Base-by-base conservation (phyloP, 139 green algal species). In the Desmodesmus armatus region DNA sequence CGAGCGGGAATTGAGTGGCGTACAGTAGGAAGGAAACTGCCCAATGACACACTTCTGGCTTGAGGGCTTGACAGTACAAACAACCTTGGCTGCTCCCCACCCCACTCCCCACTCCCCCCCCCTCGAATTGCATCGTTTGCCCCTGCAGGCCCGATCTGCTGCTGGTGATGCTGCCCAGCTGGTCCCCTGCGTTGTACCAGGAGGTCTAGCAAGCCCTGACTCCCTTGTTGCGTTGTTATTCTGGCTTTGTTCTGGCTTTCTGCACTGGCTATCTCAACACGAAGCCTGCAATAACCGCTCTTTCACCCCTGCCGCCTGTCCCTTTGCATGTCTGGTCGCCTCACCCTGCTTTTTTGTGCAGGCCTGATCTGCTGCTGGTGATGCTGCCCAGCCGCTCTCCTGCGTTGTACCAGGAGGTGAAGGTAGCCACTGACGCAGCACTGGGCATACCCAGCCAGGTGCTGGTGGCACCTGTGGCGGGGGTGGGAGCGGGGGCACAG, bases 181-280 rank as follows among this genome's bases (percentile, higher is more conserved):
- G 71, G 35, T 62, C 67, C 19, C 35, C 85, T 37, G 62, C 67
- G 66, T 75, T 94, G 70, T 95, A 92, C 88, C 66, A 74, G 17
- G 87, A 90, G 65, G 88, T 96, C 60, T 95, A 96, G 91, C 85
- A 85, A 27, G 93, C 92, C 0, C n/a, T n/a, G n/a, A n/a, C n/a
- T n/a, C n/a, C n/a, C n/a, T n/a, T n/a, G n/a, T n/a, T n/a, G n/a
- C n/a, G n/a, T n/a, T n/a, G n/a, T n/a, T n/a, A n/a, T n/a, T n/a
- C n/a, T 69, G 58, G 7, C 58, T 67, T 25, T 69, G 60, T 69
- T n/a, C 21, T 69, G n/a, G n/a, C n/a, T n/a, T n/a, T n/a, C n/a
- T n/a, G n/a, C n/a, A n/a, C n/a, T n/a, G n/a, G n/a, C n/a, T n/a
- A n/a, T n/a, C n/a, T n/a, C n/a, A n/a, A n/a, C n/a, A n/a, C n/a